Percentiles rank a stretch among this genome's conserved stretches.
These are phyloP conservation scores for Malbranchea cinnamomea DNA, from an alignment of 2,329 filamentous ascomycete species.

Conservation along the genomic window DNA sequence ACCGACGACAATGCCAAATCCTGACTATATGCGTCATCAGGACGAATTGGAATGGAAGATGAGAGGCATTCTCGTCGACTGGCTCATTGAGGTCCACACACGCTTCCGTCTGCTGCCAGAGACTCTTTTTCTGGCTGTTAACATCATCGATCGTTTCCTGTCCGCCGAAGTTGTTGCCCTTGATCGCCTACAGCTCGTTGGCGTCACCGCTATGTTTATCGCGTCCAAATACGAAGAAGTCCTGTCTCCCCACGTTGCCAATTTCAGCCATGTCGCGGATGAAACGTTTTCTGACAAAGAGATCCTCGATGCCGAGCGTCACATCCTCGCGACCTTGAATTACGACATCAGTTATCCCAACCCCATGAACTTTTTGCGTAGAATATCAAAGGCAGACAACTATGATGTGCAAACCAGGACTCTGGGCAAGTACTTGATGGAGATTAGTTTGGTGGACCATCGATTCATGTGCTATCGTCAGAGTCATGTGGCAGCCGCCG, in stretches of 20 bases:
- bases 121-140: constrained; percentile 86
- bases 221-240: constrained; percentile 98
- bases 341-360: constrained; percentile 98
- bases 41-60: constrained; percentile 97
- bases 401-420: constrained; percentile 98
- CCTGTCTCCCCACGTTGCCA: constrained; percentile 86
- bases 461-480: constrained; percentile 82
- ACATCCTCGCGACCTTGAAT: constrained; percentile 77
- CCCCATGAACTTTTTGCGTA: constrained; percentile 98
- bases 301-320: constrained; percentile 93
- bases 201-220: constrained; percentile 87
- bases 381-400: constrained; percentile 98
- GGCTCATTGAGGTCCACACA: constrained; percentile 89
- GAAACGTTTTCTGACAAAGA: constrained; percentile 91
- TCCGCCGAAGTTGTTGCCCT: constrained; percentile 89
- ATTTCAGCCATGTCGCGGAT: constrained; percentile 94
- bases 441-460: constrained; percentile 91
- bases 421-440: constrained; percentile 91
- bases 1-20: constrained; percentile 59
- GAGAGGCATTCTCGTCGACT: constrained; percentile 93
- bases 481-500: constrained; percentile 76
- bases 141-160: constrained; percentile 94
- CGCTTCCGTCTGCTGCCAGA: constrained; percentile 85
- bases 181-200: constrained; percentile 94
- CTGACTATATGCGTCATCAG: constrained; percentile 93